Base-by-base conservation (phyloP, 2,329 filamentous ascomycete species). In the Colletotrichum sp. region DNA sequence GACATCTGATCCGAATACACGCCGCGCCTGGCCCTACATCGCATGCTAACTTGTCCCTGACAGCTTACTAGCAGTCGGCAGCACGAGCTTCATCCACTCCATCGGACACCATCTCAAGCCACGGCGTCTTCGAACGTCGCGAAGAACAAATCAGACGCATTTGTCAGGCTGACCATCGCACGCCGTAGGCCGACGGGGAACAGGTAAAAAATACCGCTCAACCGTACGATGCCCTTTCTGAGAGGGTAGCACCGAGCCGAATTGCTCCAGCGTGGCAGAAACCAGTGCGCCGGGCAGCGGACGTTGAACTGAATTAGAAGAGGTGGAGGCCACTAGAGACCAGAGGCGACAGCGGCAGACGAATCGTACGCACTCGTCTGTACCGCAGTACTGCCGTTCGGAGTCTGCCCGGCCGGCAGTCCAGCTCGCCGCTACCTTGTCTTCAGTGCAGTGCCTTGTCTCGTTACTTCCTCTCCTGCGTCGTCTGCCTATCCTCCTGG, bases 261-360 rank as follows among this genome's bases (percentile, higher is more conserved):
- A 26, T 39, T 73, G 69, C 63, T 64, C 28, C 28, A 49, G 44
- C n/a, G 44, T 49, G 44, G 44, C n/a, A 55, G 55, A 55, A 59
- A 63, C 72, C 36, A 75, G 52, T 57, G 69, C 30, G 55, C 69
- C 72, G 68, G 63, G 55, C 68, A 72, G 63, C 70, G 64, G 73
- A 76, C 70, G 64, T 76, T 68, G 70, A 72, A 76, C 69, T 76
- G 57, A 34, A 64, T 76, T 72, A 60, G 72, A 75, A 57, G 26
- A 60, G 71, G 73, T 76, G 73, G 73, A 68, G 69, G 59, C 73
- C 63, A 68, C 73, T 73, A 76, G 63, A 52, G 30, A 21, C 64
- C 13, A 73, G 64, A 64, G 44, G 59, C 70, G 64, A 36, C 64
- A 73, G 57, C 64, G 26, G 36, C 44, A 68, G 26, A 62, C 70